Percentiles rank a stretch among this genome's conserved stretches.
phyloP scores from a whole-genome alignment of 1,139 yeast genomes.

The Maudiozyma humilis region DNA sequence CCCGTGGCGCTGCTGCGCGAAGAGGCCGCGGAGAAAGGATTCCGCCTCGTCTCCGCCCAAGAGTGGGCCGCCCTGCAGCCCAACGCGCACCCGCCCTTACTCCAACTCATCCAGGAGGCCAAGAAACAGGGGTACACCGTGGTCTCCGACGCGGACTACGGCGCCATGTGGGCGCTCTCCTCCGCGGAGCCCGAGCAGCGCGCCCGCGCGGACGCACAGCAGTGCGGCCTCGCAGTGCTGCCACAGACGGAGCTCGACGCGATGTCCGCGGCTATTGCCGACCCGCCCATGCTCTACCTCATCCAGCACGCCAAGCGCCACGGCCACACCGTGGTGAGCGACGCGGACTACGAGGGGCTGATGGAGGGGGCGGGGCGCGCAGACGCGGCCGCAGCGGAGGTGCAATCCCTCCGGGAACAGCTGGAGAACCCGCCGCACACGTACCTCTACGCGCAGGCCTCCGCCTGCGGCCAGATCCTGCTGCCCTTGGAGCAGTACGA shows the following conservation, averaged over 20 bases:
- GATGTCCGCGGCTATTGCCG: background rate
- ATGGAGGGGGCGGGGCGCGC: background rate
- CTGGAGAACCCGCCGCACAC: too few relatives aligned
- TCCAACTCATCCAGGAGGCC: constrained; percentile 13
- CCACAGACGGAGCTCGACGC: background rate
- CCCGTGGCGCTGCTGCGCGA: background rate
- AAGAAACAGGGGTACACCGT: background rate
- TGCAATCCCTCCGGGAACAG: too few relatives aligned
- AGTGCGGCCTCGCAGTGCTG: background rate
- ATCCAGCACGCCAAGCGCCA: constrained; percentile 6
- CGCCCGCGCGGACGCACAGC: background rate
- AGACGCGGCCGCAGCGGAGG: background rate
- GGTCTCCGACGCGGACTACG: constrained; percentile 7
- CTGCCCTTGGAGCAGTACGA: too few relatives aligned
- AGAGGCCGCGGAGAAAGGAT: background rate
- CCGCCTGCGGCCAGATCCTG: too few relatives aligned
- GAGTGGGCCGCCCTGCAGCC: constrained; percentile 8
- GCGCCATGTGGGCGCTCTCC: constrained; percentile 4
- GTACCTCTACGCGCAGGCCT: too few relatives aligned
- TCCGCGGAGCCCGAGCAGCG: background rate
- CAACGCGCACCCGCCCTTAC: too few relatives aligned
- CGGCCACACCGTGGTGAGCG: constrained; percentile 2
- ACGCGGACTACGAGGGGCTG: constrained; percentile 2
- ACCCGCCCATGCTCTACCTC: constrained; percentile 11
- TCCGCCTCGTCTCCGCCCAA: background rate